phyloP scores from a whole-genome alignment of 257 asterid species.

The Scutellaria baicalensis region DNA sequence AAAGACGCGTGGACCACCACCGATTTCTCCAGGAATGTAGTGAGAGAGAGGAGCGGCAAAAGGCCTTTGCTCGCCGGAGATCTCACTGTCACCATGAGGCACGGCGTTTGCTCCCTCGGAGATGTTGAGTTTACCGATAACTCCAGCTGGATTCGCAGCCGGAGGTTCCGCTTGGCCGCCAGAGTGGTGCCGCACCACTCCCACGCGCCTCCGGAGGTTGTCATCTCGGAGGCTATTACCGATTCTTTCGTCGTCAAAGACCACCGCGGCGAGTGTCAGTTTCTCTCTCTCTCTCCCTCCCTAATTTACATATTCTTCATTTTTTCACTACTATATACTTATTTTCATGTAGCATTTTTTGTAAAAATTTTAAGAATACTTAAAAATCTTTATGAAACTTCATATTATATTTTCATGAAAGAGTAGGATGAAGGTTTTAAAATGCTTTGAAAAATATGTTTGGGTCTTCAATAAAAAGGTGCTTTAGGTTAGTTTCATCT shows the following conservation, averaged over 20 bases:
- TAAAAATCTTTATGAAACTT: too few species aligned
- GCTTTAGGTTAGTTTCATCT: too few species aligned
- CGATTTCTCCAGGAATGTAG: constrained; percentile 31
- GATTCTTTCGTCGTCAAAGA: constrained; percentile 64
- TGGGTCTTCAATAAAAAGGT: too few species aligned
- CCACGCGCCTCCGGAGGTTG: not conserved
- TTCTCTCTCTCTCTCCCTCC: not conserved
- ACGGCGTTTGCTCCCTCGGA: constrained; percentile 38
- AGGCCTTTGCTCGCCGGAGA: constrained; percentile 65
- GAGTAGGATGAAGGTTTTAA: too few species aligned
- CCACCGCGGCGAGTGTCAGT: constrained; percentile 76
- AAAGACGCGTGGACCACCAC: constrained; percentile 26
- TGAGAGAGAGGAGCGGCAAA: constrained; percentile 56
- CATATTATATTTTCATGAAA: too few species aligned
- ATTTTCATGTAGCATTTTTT: too few species aligned
- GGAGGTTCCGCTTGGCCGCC: constrained; percentile 62
- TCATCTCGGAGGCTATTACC: constrained; percentile 47
- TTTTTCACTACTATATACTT: not conserved
- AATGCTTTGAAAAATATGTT: too few species aligned
- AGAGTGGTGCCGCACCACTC: constrained; percentile 26
- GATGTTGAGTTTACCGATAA: constrained; percentile 67
- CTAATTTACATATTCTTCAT: not conserved
- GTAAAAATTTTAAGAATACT: too few species aligned
- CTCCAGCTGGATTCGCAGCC: constrained; percentile 69
- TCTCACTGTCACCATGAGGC: constrained; percentile 32